Conservation (phyloP, 2,329 filamentous ascomycete species). For the Fusarium euwallaceae region DNA sequence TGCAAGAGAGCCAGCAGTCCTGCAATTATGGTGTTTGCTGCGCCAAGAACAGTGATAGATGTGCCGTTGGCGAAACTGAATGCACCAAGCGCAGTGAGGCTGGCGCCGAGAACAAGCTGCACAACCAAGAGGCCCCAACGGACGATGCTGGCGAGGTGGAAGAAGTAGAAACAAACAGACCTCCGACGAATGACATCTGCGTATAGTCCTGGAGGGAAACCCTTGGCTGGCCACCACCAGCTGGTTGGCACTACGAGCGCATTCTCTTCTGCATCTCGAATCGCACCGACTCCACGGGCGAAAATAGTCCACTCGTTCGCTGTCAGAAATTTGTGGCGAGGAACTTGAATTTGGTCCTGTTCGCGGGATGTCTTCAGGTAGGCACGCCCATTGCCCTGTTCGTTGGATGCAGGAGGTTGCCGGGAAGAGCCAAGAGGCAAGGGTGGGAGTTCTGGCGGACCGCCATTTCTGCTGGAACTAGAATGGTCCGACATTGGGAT, state of each 20-base stretch:
- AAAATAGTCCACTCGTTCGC: conserved; percentile 61
- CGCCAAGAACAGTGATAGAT: conserved; percentile 63
- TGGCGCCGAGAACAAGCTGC: conserved; percentile 63
- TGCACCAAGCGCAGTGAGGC: conserved; percentile 64
- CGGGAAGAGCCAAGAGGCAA: not conserved
- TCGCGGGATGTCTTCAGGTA: not conserved
- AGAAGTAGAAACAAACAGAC: conserved; percentile 59
- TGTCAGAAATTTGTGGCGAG: conserved; percentile 56
- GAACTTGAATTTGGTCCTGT: not conserved
- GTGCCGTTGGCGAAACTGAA: conserved; percentile 53
- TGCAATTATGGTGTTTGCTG: conserved; percentile 63
- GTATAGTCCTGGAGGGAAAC: conserved; percentile 64
- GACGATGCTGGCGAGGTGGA: conserved; percentile 57
- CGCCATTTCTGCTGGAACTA: not conserved
- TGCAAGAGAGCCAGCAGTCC: conserved; percentile 65
- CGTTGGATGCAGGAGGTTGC: conserved; percentile 1
- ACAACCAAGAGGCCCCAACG: conserved; percentile 62
- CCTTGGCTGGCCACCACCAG: conserved; percentile 61
- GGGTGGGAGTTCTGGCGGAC: not conserved
- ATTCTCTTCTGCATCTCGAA: conserved; percentile 60
- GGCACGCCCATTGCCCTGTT: not conserved
- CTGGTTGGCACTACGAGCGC: conserved; percentile 57
- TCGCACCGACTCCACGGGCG: conserved; percentile 62
- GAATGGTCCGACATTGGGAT: conserved; percentile 4
- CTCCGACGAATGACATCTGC: conserved; percentile 61